phyloP scores from a whole-genome alignment of 2,329 filamentous ascomycete species.

The Arthrinium puccinioides region DNA sequence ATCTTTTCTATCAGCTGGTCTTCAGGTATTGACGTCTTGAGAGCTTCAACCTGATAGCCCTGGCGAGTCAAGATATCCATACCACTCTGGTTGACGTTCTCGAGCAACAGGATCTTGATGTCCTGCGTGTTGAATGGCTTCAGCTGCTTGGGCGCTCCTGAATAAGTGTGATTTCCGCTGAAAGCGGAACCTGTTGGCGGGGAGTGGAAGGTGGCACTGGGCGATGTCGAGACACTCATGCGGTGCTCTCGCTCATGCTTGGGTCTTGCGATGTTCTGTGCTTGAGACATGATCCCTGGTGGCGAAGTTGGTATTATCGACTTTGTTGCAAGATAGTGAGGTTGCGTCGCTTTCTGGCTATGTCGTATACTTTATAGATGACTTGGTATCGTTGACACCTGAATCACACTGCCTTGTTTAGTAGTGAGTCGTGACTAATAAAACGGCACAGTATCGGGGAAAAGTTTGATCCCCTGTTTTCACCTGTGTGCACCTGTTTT shows the following conservation, averaged over 20 bases:
- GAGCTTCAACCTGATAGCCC: slow-evolving; percentile 90
- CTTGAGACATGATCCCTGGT: slow-evolving; percentile 40
- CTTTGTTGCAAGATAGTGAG: no score
- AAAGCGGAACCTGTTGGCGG: slow-evolving; percentile 54
- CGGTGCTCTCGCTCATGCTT: slow-evolving; percentile 41
- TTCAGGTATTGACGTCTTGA: slow-evolving; percentile 85
- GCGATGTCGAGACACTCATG: slow-evolving; percentile 67
- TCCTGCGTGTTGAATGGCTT: slow-evolving; percentile 95
- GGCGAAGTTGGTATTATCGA: no score
- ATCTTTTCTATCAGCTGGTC: slow-evolving; percentile 97
- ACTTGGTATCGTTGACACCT: no score
- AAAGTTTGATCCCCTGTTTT: no score
- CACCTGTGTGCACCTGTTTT: no score
- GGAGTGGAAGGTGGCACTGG: slow-evolving; percentile 67
- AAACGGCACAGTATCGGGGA: no score
- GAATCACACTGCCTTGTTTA: no score
- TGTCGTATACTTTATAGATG: no score
- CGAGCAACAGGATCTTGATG: slow-evolving; percentile 90
- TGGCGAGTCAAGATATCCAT: slow-evolving; percentile 74
- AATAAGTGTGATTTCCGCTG: slow-evolving; percentile 35
- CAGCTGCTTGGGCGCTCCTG: slow-evolving; percentile 59
- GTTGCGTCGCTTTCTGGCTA: no score
- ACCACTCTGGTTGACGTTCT: slow-evolving; percentile 92
- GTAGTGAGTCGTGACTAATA: no score
- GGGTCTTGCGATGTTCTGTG: slow-evolving; percentile 40